A percentile compares a stretch with the other conserved stretches of the same genome.
Evolutionary conservation across 106 monocot genomes (phyloP).

Genomic region (Narthecium ossifragum): DNA sequence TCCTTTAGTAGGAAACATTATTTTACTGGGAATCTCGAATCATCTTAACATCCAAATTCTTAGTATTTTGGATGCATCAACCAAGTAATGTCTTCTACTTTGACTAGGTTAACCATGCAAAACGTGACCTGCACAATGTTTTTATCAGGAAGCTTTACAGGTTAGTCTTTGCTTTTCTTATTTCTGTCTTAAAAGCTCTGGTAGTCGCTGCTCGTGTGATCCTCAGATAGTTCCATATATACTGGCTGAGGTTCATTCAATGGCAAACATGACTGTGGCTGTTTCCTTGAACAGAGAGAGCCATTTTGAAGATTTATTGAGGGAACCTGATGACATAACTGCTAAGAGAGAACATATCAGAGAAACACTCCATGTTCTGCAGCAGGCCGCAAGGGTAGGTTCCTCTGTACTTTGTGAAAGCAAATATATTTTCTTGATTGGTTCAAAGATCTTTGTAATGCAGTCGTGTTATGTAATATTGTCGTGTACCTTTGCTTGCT

Average conservation of each 20-base stretch:
- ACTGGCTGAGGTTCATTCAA: too few relatives aligned
- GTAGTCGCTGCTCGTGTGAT: background rate
- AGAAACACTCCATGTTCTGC: constrained; percentile 30
- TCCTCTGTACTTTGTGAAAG: background rate
- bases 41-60: background rate
- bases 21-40: too few relatives aligned
- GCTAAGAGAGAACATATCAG: constrained; percentile 34
- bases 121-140: constrained; percentile 46
- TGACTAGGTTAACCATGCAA: constrained; percentile 40
- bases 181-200: background rate
- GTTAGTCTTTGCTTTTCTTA: background rate
- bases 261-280: too few relatives aligned
- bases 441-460: too few relatives aligned
- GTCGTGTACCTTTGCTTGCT: background rate
- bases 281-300: constrained; percentile 29
- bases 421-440: background rate
- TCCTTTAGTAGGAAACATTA: too few relatives aligned
- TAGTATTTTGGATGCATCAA: background rate
- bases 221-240: too few relatives aligned
- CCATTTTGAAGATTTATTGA: constrained; percentile 35
- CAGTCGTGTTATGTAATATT: background rate
- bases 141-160: constrained; percentile 47
- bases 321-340: constrained; percentile 31
- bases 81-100: background rate
- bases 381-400: constrained; percentile 37